Base-by-base conservation (phyloP, 306 rosid genomes). In the Casuarina glauca region DNA sequence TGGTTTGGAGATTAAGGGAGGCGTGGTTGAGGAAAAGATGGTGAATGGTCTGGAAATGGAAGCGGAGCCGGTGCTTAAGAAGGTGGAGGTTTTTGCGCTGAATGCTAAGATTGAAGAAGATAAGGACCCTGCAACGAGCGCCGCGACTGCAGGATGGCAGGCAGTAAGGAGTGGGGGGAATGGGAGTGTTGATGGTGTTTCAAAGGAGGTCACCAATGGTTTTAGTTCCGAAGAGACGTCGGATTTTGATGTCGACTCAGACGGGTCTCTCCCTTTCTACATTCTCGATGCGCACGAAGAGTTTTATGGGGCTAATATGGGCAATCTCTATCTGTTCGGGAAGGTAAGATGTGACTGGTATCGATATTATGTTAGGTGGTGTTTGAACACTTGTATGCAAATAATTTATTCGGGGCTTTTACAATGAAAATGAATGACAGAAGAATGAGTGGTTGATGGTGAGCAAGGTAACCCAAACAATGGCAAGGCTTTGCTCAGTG, bases 231-330 rank as follows among this genome's bases (percentile, higher is more conserved):
- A 88, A 67, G 89, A 88, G 32, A 70, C 67, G 36, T 46, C 45
- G 0, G 90, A 87, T 64, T 84, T 93, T 61, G 87, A 87, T 76
- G 61, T 88, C 67, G 97, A 88, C 53, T 78, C 84, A 12, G 92
- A 92, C 60, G 91, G 93, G 5, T 88, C 91, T 8, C 76, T 95
- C 69, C 96, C 91, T 62, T 91, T 93, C 82, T 95, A 91, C 77
- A 67, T 93, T 19, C 69, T 95, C 20, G 99, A 95, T 84, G 96
- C 97, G 50, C 82, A 93, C 1, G 97, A 95, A 77, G 99, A 95
- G 87, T 91, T 78, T 69, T 86, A 89, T 69, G 97, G 99, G 54
- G 82, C 83, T 74, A 95, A 89, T 51, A 78, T n/a, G 88, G 99
- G 97, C 41, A 91, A 76, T 48, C 71, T 95, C 64, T 95, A 91